Base-by-base conservation (phyloP, 768 basidiomycete genomes). In the Phaffia tasmanica region DNA sequence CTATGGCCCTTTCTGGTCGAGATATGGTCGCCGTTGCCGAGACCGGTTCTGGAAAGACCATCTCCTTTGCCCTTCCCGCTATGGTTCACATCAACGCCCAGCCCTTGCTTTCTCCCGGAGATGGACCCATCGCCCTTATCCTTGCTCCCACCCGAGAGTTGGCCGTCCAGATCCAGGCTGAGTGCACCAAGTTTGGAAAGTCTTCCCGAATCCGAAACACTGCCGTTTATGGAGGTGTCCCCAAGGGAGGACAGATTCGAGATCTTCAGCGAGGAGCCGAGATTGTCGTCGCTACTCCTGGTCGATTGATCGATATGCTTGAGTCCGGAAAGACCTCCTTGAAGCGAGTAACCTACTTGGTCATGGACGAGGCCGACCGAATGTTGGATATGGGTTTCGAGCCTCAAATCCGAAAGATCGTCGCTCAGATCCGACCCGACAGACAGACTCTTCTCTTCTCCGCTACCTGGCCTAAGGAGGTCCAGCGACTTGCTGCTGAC, bases 321-420 rank as follows among this genome's bases (percentile, higher is more conserved):
- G 95, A 99, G 80, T 84, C 83, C 0, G 86, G 88, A 75, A 95
- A 95, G 79, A 98, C 93, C 25, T 98, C 98, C 77, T 83, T 99
- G 62, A 88, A 88, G 65, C 86, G 95, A 51, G 82, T 99, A 65
- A 99, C 95, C 25, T 99, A 98, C 78, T 83, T 99, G 50, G 95
- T 99, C 75, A 89, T 99, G 85, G 95, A 99, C 74, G 95, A 99
- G 78, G 95, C 95, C 55, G 95, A 99, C 80, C 89, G 95, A 74
- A 99, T 99, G 95, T 83, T 99, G 70, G 95, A 99, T 81, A 99
- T 99, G 95, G 95, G 95, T 81, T 99, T 99, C 80, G 95, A 99
- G 79, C 95, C 95, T 62, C 95, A 99, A 77, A 98, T 99, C 75
- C 83, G 93, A 75, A 98, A 98, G 80, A 97, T 99, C 71, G 89